phyloP scores from a whole-genome alignment of 306 rosid species.

The Prunus davidiana region DNA sequence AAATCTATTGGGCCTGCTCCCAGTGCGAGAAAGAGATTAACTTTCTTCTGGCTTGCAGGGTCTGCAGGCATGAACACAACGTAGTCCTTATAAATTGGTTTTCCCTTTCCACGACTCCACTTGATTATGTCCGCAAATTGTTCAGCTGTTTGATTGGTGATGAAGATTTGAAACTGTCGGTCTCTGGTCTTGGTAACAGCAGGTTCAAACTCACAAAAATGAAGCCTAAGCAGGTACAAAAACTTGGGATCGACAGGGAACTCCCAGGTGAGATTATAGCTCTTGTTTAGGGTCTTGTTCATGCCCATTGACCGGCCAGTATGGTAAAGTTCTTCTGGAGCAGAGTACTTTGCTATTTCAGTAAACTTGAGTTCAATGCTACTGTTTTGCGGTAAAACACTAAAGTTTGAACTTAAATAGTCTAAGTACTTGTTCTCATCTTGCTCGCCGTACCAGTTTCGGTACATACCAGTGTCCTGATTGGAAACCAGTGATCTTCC shows the following conservation, averaged over 20 bases:
- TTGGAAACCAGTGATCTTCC: not conserved
- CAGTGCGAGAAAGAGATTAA: not conserved
- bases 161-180: not conserved
- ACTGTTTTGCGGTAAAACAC: rapidly evolving
- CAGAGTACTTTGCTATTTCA: not conserved
- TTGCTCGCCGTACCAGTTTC: not conserved
- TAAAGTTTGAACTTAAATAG: rapidly evolving
- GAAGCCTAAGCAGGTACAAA: conserved; percentile 30
- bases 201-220: conserved; percentile 22
- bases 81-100: conserved; percentile 22
- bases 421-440: rapidly evolving
- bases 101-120: not conserved
- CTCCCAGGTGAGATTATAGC: conserved; percentile 10
- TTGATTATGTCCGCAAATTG: too few relatives aligned
- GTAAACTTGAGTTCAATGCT: not conserved
- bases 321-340: conserved; percentile 11
- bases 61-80: not conserved
- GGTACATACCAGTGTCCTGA: conserved; percentile 33
- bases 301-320: not conserved
- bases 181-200: rapidly evolving
- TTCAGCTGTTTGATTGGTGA: not conserved
- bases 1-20: not conserved
- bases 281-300: not conserved
- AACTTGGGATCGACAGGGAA: conserved; percentile 23
- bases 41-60: not conserved